Base-by-base conservation (phyloP, 139 green algal genomes). In the Chlorokybus atmophyticus region DNA sequence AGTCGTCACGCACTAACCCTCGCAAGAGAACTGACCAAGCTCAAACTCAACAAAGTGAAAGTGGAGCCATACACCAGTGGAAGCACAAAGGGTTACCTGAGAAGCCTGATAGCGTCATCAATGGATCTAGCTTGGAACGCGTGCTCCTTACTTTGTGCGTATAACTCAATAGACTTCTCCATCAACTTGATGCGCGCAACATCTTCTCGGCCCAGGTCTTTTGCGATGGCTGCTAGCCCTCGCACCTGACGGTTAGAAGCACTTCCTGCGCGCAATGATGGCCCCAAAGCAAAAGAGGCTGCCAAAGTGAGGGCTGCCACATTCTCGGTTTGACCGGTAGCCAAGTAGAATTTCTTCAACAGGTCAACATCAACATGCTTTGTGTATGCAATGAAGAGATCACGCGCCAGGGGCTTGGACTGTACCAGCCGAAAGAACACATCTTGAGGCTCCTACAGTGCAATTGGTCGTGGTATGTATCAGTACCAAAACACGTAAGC, bases 381-480 rank as follows among this genome's bases (percentile, higher is more conserved):
- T 19, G 40, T 31, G 26, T 54, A 71, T 1, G 63, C 40, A 1
- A 71, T 27, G 40, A 68, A 71, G 14, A 71, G 57, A 27, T 67
- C 60, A 21, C 57, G 1, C 24, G 63, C 63, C 3, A 57, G 28
- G 4, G 63, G 57, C 44, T 50, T 62, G 38, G 26, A 24, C 17
- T 68, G 28, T 7, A 71, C 10, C 28, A 68, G 21, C 31, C 40
- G 23, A 8, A 71, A 14, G 17, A 71, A n/a, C 10, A 67, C 44
- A 26, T 64, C 23, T 30, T 47, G 7, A 8, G 55, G 29, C 5
- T 32, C 59, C 55, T 67, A 55, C 50, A n/a, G n/a, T n/a, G n/a
- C n/a, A n/a, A n/a, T n/a, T n/a, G n/a, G n/a, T n/a, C n/a, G n/a
- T n/a, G n/a, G n/a, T n/a, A n/a, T n/a, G n/a, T n/a, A n/a, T n/a